Evolutionary conservation across 495 filamentous ascomycete genomes (phyloP).

Genomic region (Podospora conica): DNA sequence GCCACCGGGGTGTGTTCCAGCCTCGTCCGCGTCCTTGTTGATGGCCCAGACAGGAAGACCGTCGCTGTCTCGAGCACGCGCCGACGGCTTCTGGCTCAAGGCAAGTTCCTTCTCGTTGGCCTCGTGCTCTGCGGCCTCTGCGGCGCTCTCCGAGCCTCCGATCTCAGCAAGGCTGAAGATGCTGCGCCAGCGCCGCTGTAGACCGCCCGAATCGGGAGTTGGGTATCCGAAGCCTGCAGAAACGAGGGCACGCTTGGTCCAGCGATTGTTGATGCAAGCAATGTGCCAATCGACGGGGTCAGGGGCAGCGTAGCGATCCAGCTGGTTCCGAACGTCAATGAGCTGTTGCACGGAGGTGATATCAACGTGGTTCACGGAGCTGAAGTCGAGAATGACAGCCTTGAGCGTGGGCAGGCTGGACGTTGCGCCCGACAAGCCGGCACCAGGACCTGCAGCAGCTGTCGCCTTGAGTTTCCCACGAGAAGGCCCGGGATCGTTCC

Average conservation of each 20-base stretch:
- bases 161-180: conserved; percentile 93
- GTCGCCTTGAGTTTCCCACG: conserved; percentile 26
- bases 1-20: neutral
- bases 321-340: conserved; percentile 95
- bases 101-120: conserved; percentile 53
- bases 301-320: conserved; percentile 80
- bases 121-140: conserved; percentile 46
- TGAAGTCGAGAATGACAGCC: conserved; percentile 92
- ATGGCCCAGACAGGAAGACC: neutral
- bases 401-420: conserved; percentile 67
- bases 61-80: neutral
- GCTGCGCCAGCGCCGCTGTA: conserved; percentile 76
- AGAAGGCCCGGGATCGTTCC: conserved; percentile 87
- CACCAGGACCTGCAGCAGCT: conserved; percentile 30
- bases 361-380: conserved; percentile 93
- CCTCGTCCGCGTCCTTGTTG: neutral
- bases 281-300: conserved; percentile 94
- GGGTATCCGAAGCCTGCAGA: conserved; percentile 91
- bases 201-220: conserved; percentile 41
- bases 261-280: conserved; percentile 89
- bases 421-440: conserved; percentile 38
- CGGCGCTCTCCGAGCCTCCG: conserved; percentile 63
- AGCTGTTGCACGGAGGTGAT: conserved; percentile 90
- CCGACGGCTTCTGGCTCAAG: neutral
- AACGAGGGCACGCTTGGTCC: conserved; percentile 94